A percentile compares a stretch with the other conserved stretches of the same genome.
Conservation (phyloP, 768 basidiomycete genomes). For the Pulveroboletus frians region DNA sequence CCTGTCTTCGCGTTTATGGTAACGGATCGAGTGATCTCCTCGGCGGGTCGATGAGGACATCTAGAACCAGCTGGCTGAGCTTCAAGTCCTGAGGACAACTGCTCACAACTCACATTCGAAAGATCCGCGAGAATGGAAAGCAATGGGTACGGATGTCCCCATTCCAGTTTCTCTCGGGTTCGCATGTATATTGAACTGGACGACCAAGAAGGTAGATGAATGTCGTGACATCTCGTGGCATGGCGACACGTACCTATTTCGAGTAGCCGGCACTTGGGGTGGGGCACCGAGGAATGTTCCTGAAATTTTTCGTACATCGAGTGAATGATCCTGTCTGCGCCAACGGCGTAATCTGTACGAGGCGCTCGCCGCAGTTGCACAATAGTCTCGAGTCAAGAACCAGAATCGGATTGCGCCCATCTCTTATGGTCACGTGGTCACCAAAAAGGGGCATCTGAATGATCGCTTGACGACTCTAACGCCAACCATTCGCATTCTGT, state of each 20-base stretch:
- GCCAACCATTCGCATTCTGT: too few relatives aligned
- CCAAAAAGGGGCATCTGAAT: too few relatives aligned
- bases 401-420: too few relatives aligned
- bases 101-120: conserved; percentile 52
- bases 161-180: conserved; percentile 29
- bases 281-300: neutral
- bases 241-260: conserved; percentile 44
- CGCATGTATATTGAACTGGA: conserved; percentile 60
- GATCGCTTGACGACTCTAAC: too few relatives aligned
- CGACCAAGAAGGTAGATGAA: neutral
- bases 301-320: conserved; percentile 4
- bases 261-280: conserved; percentile 49
- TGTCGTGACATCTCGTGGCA: neutral
- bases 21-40: conserved; percentile 64
- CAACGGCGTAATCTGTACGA: neutral
- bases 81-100: conserved; percentile 9
- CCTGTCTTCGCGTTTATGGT: conserved; percentile 43
- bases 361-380: neutral
- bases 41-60: conserved; percentile 58
- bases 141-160: conserved; percentile 45
- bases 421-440: too few relatives aligned
- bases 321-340: neutral
- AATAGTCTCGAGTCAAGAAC: neutral
- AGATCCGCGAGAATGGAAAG: conserved; percentile 70
- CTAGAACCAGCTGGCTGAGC: conserved; percentile 32